Base-by-base conservation (phyloP, 805 yeast species). In the Pichia cabralensis region DNA sequence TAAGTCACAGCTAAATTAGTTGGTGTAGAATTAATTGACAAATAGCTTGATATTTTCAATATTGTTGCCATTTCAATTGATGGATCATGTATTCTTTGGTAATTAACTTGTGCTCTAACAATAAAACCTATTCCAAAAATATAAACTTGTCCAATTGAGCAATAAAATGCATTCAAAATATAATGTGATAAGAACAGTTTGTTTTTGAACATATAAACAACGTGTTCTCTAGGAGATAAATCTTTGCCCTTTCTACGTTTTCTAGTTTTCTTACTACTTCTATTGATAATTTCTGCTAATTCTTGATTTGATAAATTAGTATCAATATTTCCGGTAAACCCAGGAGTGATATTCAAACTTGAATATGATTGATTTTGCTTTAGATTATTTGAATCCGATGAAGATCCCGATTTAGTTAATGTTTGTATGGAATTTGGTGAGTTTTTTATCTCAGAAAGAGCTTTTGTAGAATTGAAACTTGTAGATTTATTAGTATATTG, bases 121-220 rank as follows among this genome's bases (percentile, higher is more conserved):
- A 81, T 65, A 47, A 75, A 80, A 0, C 94, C 94, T 23, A 81
- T 76, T 3, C 81, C 69, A 48, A 67, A 81, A 19, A 81, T 80
- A 49, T 80, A 81, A 53, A 73, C 69, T 50, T 80, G 88, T 4
- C 86, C 82, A 28, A 75, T 61, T 1, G 83, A 78, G 48, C 77
- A 71, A 28, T 72, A 55, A 5, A 71, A 52, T 1, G 81, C 72
- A 17, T 78, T 59, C n/a, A 74, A 62, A 6, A 72, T 29, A 44
- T 64, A 76, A 43, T 74, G 78, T 8, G 66, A 55, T 14, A 76
- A 41, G 38, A 75, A 80, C 2, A 56, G 45, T 14, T 53, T 53
- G 24, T 52, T 50, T 3, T 44, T 50, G 4, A 64, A 24, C 13
- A 58, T 38, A 10, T 41, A 38, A 10, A 34, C 22, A 12, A 56